Conservation (phyloP, 192 early-diverging fungal species). For the Linnemannia zychae region DNA sequence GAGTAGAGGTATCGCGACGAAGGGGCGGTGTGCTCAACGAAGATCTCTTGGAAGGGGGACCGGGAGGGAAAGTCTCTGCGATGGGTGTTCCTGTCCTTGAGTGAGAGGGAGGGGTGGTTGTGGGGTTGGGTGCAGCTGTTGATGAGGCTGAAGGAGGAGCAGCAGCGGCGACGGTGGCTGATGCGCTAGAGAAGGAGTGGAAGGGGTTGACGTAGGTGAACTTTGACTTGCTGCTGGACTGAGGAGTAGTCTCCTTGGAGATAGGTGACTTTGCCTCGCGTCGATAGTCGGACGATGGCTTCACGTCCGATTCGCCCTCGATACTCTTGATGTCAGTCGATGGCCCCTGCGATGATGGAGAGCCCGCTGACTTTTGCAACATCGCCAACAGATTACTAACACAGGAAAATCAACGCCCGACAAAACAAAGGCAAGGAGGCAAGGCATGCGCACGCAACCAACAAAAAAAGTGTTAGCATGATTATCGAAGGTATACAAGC, state of each 20-base stretch:
- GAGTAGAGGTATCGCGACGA: conserved; percentile 38
- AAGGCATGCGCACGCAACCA: neutral
- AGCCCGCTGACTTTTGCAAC: conserved; percentile 44
- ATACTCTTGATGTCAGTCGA: conserved; percentile 1
- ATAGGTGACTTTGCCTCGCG: conserved; percentile 22
- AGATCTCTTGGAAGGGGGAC: conserved; percentile 33
- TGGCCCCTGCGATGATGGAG: conserved; percentile 18
- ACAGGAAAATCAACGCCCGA: neutral
- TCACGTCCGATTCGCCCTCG: conserved; percentile 1
- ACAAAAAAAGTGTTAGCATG: neutral
- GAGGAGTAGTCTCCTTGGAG: conserved; percentile 40
- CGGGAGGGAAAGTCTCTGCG: conserved; percentile 13
- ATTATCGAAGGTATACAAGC: neutral
- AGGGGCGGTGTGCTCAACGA: conserved; percentile 28
- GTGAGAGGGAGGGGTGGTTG: conserved; percentile 16
- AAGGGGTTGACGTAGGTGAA: conserved; percentile 66
- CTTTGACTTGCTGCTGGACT: conserved; percentile 38
- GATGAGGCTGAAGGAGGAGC: neutral
- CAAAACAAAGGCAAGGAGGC: neutral
- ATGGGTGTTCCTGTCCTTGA: conserved; percentile 30
- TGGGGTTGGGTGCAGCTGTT: neutral
- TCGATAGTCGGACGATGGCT: conserved; percentile 1
- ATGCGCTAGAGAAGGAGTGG: conserved; percentile 50
- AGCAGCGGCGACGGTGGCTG: neutral
- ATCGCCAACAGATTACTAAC: conserved; percentile 46